Percentiles rank a stretch among this genome's conserved stretches.
Evolutionary conservation across 129 eudicot species (phyloP).

Genomic region (Kitagawia praeruptora): DNA sequence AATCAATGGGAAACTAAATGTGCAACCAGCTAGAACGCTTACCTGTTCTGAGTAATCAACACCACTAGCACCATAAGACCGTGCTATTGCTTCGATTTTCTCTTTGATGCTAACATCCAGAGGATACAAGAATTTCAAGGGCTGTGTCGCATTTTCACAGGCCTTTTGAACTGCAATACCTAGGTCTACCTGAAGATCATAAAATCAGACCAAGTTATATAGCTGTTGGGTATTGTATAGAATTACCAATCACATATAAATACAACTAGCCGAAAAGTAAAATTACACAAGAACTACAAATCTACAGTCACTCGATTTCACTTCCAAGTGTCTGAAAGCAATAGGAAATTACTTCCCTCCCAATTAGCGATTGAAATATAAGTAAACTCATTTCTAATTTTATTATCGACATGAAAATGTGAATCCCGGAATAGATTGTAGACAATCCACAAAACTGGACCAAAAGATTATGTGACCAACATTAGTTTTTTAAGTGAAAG

Average conservation of each 20-base stretch:
- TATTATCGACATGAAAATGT: background rate
- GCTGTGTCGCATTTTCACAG: conserved; percentile 67
- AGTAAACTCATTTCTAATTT: background rate
- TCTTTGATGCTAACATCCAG: conserved; percentile 81
- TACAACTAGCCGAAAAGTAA: background rate
- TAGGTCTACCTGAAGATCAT: conserved; percentile 65
- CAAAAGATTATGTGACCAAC: background rate
- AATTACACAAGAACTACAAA: background rate
- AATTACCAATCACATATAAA: background rate
- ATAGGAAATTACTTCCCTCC: background rate
- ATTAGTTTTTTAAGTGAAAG: background rate
- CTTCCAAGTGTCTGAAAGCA: background rate
- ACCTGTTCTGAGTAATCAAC: conserved; percentile 98
- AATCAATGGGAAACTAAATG: background rate
- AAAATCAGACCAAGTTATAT: background rate
- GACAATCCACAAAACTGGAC: background rate
- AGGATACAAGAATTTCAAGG: conserved; percentile 87
- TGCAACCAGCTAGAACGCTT: conserved; percentile 1
- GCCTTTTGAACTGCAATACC: conserved; percentile 94
- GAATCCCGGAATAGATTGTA: background rate
- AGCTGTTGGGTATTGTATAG: background rate
- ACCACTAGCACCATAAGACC: conserved; percentile 94
- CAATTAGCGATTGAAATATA: background rate
- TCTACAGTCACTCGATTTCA: background rate
- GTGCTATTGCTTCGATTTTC: conserved; percentile 91